Conservation (phyloP, 257 asterid genomes). For the Plantago elongata region DNA sequence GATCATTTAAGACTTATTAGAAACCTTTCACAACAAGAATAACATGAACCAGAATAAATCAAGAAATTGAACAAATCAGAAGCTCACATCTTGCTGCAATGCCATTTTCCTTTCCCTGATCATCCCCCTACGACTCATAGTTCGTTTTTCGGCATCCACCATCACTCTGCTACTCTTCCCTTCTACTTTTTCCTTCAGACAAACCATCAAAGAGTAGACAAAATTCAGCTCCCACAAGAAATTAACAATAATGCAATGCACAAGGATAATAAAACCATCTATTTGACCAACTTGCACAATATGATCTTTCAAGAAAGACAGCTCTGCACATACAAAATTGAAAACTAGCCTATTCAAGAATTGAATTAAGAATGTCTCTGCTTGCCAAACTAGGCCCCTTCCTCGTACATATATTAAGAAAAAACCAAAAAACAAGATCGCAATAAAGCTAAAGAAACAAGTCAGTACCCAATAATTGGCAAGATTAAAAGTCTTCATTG, state of each 20-base stretch:
- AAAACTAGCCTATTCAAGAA: no score
- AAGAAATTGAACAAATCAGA: not conserved
- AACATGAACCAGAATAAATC: not conserved
- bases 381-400: no score
- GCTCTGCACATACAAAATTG: no score
- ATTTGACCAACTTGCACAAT: conserved; percentile 9
- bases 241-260: not conserved
- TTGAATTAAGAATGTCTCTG: no score
- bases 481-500: no score
- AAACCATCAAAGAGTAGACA: conserved; percentile 23
- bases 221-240: conserved; percentile 38
- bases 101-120: conserved; percentile 66
- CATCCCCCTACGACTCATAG: conserved; percentile 36
- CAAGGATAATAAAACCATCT: conserved; percentile 23
- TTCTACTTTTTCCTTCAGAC: conserved; percentile 48
- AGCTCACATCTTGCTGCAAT: conserved; percentile 72
- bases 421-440: conserved; percentile 20
- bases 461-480: not conserved
- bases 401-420: conserved; percentile 13
- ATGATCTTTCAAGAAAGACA: no score
- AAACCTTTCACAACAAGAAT: not conserved
- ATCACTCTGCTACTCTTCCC: conserved; percentile 29
- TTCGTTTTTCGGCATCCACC: conserved; percentile 49
- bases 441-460: not conserved
- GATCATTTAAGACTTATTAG: not conserved